A percentile compares a stretch with the other conserved stretches of the same genome.
These are phyloP conservation scores for Elaeis guineensis DNA, from an alignment of 176 grass and related monocot species.

Conservation along the genomic window DNA sequence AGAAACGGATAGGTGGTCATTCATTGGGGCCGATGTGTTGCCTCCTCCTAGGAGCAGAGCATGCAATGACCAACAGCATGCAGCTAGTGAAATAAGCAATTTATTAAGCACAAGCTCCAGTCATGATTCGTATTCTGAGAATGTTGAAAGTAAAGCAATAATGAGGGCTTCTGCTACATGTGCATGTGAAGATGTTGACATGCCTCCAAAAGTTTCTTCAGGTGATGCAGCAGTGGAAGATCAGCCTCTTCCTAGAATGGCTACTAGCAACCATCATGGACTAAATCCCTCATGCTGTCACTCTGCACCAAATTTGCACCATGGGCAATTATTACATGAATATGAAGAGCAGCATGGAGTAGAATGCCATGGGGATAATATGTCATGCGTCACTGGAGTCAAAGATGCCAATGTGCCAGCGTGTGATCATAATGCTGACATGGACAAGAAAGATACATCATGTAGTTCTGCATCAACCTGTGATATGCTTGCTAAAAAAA, in stretches of 20 bases:
- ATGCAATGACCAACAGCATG: conserved; percentile 21
- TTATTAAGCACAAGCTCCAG: conserved; percentile 54
- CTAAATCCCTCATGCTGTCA: not conserved
- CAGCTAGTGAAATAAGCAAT: conserved; percentile 29
- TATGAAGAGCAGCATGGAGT: conserved; percentile 9
- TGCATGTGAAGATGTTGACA: conserved; percentile 46
- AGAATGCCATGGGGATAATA: conserved; percentile 39
- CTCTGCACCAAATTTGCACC: not conserved
- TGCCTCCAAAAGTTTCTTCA: conserved; percentile 17
- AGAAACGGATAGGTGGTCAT: conserved; percentile 36
- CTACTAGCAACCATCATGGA: not conserved
- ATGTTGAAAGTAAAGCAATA: conserved; percentile 40
- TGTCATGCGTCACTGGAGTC: conserved; percentile 47
- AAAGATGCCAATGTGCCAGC: conserved; percentile 12
- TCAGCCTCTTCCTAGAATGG: not conserved
- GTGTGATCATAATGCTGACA: not conserved
- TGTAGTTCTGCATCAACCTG: conserved; percentile 41
- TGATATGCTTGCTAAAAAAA: conserved; percentile 27
- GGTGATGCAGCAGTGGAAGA: not conserved
- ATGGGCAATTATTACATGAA: conserved; percentile 28
- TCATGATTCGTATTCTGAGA: conserved; percentile 50
- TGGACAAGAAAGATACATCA: conserved; percentile 30
- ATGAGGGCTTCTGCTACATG: conserved; percentile 26
- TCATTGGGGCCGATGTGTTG: conserved; percentile 21
- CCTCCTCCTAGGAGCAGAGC: conserved; percentile 21